A percentile compares a stretch with the other conserved stretches of the same genome.
Conservation (phyloP, 108 stramenopile species). For the Cylindrotheca closterium region DNA sequence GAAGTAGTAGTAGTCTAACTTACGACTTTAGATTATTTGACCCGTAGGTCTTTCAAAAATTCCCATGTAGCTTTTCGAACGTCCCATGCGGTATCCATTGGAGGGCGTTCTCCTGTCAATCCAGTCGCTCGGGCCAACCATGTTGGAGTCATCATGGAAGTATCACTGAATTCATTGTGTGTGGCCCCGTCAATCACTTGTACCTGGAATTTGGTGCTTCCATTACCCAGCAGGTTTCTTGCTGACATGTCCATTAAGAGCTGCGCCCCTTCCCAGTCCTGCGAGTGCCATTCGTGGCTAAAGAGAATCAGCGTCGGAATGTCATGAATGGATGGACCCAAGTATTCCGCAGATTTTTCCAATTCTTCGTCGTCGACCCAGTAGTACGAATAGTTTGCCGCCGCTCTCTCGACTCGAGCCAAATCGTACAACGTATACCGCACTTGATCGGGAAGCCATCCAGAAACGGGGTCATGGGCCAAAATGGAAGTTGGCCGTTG, state of each 20-base stretch:
- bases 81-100: constrained; percentile 42
- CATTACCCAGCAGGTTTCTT: constrained; percentile 30
- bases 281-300: constrained; percentile 38
- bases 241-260: constrained; percentile 34
- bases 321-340: constrained; percentile 22
- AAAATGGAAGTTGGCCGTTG: constrained; percentile 39
- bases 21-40: no score
- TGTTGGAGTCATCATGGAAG: constrained; percentile 41
- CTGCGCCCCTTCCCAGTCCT: constrained; percentile 37
- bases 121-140: constrained; percentile 45
- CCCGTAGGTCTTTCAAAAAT: not conserved
- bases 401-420: constrained; percentile 11
- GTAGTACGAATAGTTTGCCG: constrained; percentile 9
- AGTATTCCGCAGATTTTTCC: not conserved
- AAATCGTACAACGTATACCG: constrained; percentile 31
- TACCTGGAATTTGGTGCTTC: constrained; percentile 19
- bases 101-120: constrained; percentile 38
- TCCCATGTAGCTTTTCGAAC: constrained; percentile 12
- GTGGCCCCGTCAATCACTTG: constrained; percentile 31
- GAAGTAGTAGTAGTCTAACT: no score
- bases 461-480: constrained; percentile 61
- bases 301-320: constrained; percentile 38
- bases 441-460: constrained; percentile 57
- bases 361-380: constrained; percentile 13
- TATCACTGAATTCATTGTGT: constrained; percentile 63